Evolutionary conservation across 345 rosid species (phyloP).

Genomic region (Odontarrhena argentea): DNA sequence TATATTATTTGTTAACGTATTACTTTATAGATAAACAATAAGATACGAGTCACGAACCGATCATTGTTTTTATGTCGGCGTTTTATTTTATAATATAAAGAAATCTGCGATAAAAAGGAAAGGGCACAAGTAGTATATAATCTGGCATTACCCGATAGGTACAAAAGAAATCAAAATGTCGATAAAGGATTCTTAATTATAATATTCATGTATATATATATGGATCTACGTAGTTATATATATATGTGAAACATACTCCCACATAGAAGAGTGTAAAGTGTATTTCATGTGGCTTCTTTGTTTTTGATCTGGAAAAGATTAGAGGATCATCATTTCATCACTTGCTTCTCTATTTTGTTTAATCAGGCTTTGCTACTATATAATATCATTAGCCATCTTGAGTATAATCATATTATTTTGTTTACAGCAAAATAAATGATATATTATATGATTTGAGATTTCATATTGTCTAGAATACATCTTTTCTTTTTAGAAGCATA

Average conservation of each 20-base stretch:
- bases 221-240: conserved; percentile 35
- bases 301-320: conserved; percentile 41
- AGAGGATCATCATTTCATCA: conserved; percentile 40
- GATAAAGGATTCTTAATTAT: conserved; percentile 25
- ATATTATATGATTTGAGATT: too few species aligned
- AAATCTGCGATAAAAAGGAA: conserved; percentile 3
- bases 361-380: conserved; percentile 20
- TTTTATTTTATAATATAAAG: conserved; percentile 35
- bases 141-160: conserved; percentile 36
- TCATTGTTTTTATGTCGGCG: conserved; percentile 44
- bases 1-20: conserved; percentile 32
- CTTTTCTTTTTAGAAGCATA: too few species aligned
- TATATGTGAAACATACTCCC: neutral
- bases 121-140: conserved; percentile 25
- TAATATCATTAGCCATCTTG: conserved; percentile 20
- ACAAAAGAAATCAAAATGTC: conserved; percentile 30
- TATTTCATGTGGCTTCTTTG: conserved; percentile 36
- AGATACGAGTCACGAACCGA: conserved; percentile 40
- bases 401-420: neutral
- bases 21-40: conserved; percentile 37
- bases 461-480: too few species aligned
- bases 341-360: conserved; percentile 37
- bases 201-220: neutral
- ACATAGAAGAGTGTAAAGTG: conserved; percentile 32
- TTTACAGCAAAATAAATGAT: neutral